phyloP scores from a whole-genome alignment of 129 eudicot genomes.

The Flaveria bidentis region DNA sequence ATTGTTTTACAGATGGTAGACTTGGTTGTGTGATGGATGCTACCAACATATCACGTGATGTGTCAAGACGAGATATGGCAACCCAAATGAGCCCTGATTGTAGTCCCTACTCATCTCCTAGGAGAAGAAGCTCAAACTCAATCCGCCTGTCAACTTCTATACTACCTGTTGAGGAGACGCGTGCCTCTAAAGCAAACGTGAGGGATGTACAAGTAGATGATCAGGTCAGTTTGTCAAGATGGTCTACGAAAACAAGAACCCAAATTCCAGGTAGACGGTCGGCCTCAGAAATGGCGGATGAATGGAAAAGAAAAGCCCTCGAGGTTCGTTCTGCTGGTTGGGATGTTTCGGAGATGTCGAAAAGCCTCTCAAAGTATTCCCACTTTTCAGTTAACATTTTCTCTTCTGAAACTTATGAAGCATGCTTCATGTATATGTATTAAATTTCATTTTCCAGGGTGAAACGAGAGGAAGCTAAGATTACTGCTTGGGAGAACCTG shows the following conservation, averaged over 20 bases:
- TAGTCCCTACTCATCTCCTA: constrained; percentile 70
- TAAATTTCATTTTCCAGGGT: constrained; percentile 42
- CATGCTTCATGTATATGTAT: not conserved
- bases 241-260: constrained; percentile 68
- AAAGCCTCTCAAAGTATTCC: constrained; percentile 69
- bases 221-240: constrained; percentile 68
- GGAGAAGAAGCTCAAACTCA: constrained; percentile 38
- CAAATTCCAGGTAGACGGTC: constrained; percentile 40
- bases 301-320: constrained; percentile 72
- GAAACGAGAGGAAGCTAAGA: constrained; percentile 90
- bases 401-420: not conserved
- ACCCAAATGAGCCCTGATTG: constrained; percentile 99
- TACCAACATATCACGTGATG: constrained; percentile 54
- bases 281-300: constrained; percentile 56
- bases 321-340: constrained; percentile 66
- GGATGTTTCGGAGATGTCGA: constrained; percentile 73
- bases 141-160: constrained; percentile 48
- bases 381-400: not conserved
- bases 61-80: constrained; percentile 96
- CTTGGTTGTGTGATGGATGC: constrained; percentile 42
- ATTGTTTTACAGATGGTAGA: constrained; percentile 51
- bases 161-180: constrained; percentile 50
- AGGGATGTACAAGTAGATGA: constrained; percentile 87
- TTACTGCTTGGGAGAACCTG: constrained; percentile 96
- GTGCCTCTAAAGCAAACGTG: constrained; percentile 57